A percentile compares a stretch with the other conserved stretches of the same genome.
These are phyloP conservation scores for Sphagnum tenellum DNA, from an alignment of 225 moss, liverwort and hornwort species.

Conservation along the genomic window DNA sequence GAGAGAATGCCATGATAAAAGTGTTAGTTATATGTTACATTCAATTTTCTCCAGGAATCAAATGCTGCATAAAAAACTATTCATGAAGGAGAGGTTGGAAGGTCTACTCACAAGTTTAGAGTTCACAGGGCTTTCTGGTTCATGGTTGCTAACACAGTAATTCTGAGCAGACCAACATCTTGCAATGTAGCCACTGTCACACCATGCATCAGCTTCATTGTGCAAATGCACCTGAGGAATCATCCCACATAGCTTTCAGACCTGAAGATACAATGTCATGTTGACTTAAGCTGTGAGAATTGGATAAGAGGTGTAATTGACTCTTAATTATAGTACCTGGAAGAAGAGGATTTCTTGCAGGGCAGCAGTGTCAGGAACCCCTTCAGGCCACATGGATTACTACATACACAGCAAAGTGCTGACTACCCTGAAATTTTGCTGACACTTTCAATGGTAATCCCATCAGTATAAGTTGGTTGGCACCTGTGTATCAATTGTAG, in stretches of 20 bases:
- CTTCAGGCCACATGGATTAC: conserved; percentile 88
- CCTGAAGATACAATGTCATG: too few species aligned
- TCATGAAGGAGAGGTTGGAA: not conserved
- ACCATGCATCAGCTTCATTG: conserved; percentile 91
- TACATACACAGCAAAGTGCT: conserved; percentile 68
- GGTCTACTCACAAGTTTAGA: conserved; percentile 54
- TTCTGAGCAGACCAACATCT: conserved; percentile 45
- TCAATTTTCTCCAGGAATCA: too few species aligned
- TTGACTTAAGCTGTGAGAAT: too few species aligned
- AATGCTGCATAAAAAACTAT: too few species aligned
- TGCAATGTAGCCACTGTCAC: conserved; percentile 67
- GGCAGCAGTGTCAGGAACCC: conserved; percentile 61
- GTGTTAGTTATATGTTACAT: too few species aligned
- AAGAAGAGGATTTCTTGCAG: conserved; percentile 89
- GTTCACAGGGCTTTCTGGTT: conserved; percentile 26
- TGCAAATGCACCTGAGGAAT: conserved; percentile 38
- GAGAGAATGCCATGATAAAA: too few species aligned
- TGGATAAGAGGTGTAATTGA: too few species aligned
- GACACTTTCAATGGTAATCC: conserved; percentile 81
- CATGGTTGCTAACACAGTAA: conserved; percentile 66
- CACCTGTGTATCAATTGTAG: conserved; percentile 28
- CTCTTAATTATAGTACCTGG: conserved; percentile 27
- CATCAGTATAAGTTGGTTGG: conserved; percentile 90
- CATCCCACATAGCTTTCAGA: too few species aligned
- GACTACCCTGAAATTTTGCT: conserved; percentile 46